Evolutionary conservation across 805 yeast genomes (phyloP).

Genomic region (Lipomyces lipofer): DNA sequence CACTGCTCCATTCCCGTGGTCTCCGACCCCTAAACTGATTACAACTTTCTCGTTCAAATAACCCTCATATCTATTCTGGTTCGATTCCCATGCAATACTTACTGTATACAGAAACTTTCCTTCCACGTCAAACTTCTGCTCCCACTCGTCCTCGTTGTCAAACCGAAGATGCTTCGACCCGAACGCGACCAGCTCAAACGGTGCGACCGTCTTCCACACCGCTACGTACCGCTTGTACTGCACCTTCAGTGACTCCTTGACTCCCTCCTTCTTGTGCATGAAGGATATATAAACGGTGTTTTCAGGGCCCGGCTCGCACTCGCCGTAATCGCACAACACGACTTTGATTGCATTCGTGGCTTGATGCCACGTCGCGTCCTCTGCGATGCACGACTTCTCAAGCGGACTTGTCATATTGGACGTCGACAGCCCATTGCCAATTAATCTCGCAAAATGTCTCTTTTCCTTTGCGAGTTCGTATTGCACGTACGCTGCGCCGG

Average conservation of each 20-base stretch:
- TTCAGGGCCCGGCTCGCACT: conserved; percentile 23
- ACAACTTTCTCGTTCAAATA: conserved; percentile 26
- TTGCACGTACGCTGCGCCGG: conserved; percentile 22
- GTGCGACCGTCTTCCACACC: conserved; percentile 23
- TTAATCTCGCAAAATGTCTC: conserved; percentile 26
- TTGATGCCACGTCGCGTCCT: conserved; percentile 29
- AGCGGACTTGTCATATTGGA: conserved; percentile 26
- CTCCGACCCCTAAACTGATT: conserved; percentile 27
- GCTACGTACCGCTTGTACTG: conserved; percentile 25
- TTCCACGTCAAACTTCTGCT: conserved; percentile 25
- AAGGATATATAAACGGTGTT: conserved; percentile 28
- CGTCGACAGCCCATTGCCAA: conserved; percentile 29
- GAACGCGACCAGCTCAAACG: conserved; percentile 25
- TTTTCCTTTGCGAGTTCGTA: conserved; percentile 22
- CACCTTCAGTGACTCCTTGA: conserved; percentile 18
- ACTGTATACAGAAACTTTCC: conserved; percentile 30
- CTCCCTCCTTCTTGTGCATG: conserved; percentile 20
- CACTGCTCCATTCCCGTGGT: conserved; percentile 29
- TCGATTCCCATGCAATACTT: conserved; percentile 27
- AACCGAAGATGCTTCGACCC: conserved; percentile 15
- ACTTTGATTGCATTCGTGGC: conserved; percentile 29
- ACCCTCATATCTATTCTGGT: conserved; percentile 28
- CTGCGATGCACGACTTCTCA: conserved; percentile 19
- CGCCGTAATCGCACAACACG: conserved; percentile 29
- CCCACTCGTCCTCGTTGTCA: conserved; percentile 30